These are phyloP conservation scores for Pythium phragmitis DNA, from an alignment of 352 stramenopile genomes.

Conservation along the genomic window DNA sequence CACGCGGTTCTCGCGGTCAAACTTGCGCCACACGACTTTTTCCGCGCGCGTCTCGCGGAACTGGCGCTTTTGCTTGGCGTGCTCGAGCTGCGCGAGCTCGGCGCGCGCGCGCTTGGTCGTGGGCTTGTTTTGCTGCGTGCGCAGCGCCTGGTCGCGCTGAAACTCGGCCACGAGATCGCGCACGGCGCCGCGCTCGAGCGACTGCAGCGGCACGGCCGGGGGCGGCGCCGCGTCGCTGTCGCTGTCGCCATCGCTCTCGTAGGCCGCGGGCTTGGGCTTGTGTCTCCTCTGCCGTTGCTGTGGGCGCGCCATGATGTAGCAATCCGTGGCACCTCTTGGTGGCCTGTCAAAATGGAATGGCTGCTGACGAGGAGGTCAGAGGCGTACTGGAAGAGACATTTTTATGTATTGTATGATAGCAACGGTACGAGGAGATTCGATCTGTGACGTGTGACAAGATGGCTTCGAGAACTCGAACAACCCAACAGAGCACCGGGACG, in stretches of 20 bases:
- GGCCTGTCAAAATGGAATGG: constrained; percentile 20
- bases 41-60: constrained; percentile 66
- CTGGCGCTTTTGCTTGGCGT: constrained; percentile 55
- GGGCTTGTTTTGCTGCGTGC: constrained; percentile 31
- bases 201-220: constrained; percentile 53
- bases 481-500: no score
- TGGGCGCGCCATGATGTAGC: constrained; percentile 18
- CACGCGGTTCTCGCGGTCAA: constrained; percentile 73
- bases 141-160: constrained; percentile 30
- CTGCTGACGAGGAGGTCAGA: constrained; percentile 1
- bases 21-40: constrained; percentile 89
- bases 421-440: constrained; percentile 2
- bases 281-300: not conserved
- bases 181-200: constrained; percentile 59
- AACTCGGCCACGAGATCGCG: constrained; percentile 64
- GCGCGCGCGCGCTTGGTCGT: constrained; percentile 50
- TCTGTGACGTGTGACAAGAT: constrained; percentile 26
- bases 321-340: not conserved
- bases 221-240: constrained; percentile 40
- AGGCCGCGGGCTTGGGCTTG: constrained; percentile 8
- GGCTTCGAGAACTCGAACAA: constrained; percentile 6
- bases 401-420: not conserved
- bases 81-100: constrained; percentile 54
- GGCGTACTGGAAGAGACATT: constrained; percentile 17
- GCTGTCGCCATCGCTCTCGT: constrained; percentile 27